A percentile compares a stretch with the other conserved stretches of the same genome.
phyloP scores from a whole-genome alignment of 192 early-diverging fungal species.

The Gaertneriomyces semiglobifer region DNA sequence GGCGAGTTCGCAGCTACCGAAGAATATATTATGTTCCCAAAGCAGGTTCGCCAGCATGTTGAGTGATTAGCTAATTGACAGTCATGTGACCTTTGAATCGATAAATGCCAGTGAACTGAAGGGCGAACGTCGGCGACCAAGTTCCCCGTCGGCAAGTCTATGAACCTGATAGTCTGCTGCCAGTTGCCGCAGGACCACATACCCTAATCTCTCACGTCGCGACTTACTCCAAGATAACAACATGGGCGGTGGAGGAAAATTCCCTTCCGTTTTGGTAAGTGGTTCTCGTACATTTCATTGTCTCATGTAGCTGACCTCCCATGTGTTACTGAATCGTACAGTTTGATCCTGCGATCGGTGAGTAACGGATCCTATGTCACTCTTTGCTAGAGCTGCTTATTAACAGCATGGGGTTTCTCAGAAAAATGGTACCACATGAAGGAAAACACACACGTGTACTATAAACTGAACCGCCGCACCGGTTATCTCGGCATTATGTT shows the following conservation, averaged over 20 bases:
- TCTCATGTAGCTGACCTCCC: background rate
- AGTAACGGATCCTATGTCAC: background rate
- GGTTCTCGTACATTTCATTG: background rate
- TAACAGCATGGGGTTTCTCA: background rate
- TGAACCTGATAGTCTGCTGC: too few relatives aligned
- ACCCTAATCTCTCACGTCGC: too few relatives aligned
- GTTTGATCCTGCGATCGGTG: conserved; percentile 26
- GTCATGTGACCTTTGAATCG: too few relatives aligned
- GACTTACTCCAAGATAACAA: background rate
- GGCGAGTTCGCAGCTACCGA: too few relatives aligned
- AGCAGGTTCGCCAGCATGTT: too few relatives aligned
- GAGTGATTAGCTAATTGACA: too few relatives aligned
- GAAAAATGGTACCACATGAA: conserved; percentile 52
- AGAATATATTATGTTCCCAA: too few relatives aligned
- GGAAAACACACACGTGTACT: conserved; percentile 42
- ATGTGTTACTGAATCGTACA: background rate
- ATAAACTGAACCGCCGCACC: conserved; percentile 38
- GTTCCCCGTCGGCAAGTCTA: too few relatives aligned
- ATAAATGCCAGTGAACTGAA: too few relatives aligned
- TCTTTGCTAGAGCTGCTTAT: background rate
- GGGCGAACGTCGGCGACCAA: too few relatives aligned
- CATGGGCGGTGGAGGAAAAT: conserved; percentile 27
- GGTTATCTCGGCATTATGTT: conserved; percentile 21
- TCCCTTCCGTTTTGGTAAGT: conserved; percentile 26
- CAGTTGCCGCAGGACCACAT: too few relatives aligned